Evolutionary conservation across 2,329 filamentous ascomycete species (phyloP), one percentile per base, ranked within the genome.

Genomic region (Venturia nashicola): DNA sequence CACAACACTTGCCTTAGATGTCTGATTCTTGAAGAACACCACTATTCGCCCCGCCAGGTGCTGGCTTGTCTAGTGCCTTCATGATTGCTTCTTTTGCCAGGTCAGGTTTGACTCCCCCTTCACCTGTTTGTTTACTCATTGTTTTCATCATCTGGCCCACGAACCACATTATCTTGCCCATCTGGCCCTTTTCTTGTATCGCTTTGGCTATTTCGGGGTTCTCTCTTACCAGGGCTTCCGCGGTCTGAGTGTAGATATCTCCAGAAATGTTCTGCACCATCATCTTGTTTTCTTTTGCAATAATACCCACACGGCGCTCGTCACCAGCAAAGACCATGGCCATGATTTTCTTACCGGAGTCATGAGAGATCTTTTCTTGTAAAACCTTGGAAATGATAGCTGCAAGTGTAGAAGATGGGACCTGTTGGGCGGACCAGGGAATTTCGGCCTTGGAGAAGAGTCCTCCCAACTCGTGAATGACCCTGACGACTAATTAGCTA

Each of bases 141-240:
- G 32, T 46, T 55, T 82, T 77, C 74, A 88, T 85, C 82, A 89
- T 87, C 72, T 87, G 83, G 12, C 86, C 86, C 16, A 89, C 81
- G 68, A 89, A 82, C 77, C 82, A 89, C 69, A 84, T 85, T 7
- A 87, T 72, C 72, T 89, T 89, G n/a, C 84, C 83, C 39, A 77
- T 76, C 67, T 87, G 83, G 0, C 82, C 80, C 69, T 83, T 85
- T 59, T 78, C 76, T 51, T 80, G 76, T 61, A 88, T 85, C 62
- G 85, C 81, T 63, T 78, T 75, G 2, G 86, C 84, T 75, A 86
- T 82, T 44, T 82, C 76, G 0, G 78, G 77, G 65, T 86, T 84
- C 65, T 79, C 76, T 0, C 76, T 73, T 60, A 88, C 75, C 14
- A 86, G 76, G 2, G 72, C 72, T 59, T 78, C 73, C 0, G 85